Evolutionary conservation across 768 basidiomycete species (phyloP).

Genomic region (Wakefieldia striispora): DNA sequence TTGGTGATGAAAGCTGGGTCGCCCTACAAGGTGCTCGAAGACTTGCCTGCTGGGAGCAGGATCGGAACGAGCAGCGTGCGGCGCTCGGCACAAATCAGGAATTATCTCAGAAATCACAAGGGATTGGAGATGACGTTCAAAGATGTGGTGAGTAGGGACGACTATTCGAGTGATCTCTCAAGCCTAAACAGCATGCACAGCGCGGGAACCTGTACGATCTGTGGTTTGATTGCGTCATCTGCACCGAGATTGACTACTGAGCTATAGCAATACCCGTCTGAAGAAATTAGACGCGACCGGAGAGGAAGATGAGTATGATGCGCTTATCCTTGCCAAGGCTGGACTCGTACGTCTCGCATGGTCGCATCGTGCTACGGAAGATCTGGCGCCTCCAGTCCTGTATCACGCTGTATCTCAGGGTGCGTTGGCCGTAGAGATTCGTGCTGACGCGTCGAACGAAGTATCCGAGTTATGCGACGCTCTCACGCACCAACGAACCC

Average conservation of each 20-base stretch:
- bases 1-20: conserved; percentile 80
- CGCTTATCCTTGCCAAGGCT: conserved; percentile 90
- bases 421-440: conserved; percentile 85
- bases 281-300: conserved; percentile 81
- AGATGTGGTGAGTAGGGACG: conserved; percentile 81
- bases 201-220: conserved; percentile 80
- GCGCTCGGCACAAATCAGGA: conserved; percentile 84
- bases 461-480: conserved; percentile 61
- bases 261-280: conserved; percentile 78
- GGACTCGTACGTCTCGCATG: conserved; percentile 82
- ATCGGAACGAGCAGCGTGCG: conserved; percentile 97
- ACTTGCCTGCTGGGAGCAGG: conserved; percentile 83
- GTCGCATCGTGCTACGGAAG: conserved; percentile 70
- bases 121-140: conserved; percentile 60
- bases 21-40: conserved; percentile 69
- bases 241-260: conserved; percentile 6
- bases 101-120: conserved; percentile 57
- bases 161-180: not conserved
- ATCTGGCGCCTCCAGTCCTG: conserved; percentile 70
- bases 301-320: conserved; percentile 68
- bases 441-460: conserved; percentile 55
- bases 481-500: conserved; percentile 74
- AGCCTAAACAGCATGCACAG: conserved; percentile 35
- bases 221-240: not conserved
- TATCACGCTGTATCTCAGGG: conserved; percentile 95